Conservation (phyloP, 345 rosid genomes). For the Salix suchowensis region DNA sequence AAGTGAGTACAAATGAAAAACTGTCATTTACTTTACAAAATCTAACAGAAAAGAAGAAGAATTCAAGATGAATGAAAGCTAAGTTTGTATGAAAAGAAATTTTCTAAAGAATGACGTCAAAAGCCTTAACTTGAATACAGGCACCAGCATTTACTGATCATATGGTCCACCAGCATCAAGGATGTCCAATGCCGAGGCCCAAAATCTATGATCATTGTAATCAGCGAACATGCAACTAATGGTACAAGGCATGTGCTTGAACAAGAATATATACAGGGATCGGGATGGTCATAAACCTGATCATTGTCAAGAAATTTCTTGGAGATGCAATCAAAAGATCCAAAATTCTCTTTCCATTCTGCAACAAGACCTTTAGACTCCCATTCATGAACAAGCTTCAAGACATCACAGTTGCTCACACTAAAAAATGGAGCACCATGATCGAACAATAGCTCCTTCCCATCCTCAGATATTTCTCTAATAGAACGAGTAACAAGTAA, state of each 20-base stretch:
- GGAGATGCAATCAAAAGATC: slow-evolving; percentile 51
- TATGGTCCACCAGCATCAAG: no score
- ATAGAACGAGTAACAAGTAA: no score
- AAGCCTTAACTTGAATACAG: no score
- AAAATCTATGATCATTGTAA: no score
- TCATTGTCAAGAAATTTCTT: slow-evolving; percentile 41
- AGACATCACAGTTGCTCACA: slow-evolving; percentile 41
- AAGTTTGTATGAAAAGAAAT: no score
- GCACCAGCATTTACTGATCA: no score
- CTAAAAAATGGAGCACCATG: slow-evolving; percentile 83
- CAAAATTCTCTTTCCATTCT: slow-evolving; percentile 65
- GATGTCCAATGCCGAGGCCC: no score
- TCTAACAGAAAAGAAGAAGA: no score
- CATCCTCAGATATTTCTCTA: slow-evolving; percentile 65
- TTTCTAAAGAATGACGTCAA: no score
- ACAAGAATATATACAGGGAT: not conserved
- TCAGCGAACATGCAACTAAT: no score
- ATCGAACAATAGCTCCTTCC: slow-evolving; percentile 65
- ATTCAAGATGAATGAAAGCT: no score
- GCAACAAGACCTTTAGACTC: slow-evolving; percentile 62
- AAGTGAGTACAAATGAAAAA: not conserved
- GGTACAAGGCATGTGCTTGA: not conserved
- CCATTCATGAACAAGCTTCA: slow-evolving; percentile 63
- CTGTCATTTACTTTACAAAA: no score
- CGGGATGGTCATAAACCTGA: slow-evolving; percentile 36